These are phyloP conservation scores for Sparassis latifolia DNA, from an alignment of 1,284 basidiomycete genomes.

Conservation along the genomic window DNA sequence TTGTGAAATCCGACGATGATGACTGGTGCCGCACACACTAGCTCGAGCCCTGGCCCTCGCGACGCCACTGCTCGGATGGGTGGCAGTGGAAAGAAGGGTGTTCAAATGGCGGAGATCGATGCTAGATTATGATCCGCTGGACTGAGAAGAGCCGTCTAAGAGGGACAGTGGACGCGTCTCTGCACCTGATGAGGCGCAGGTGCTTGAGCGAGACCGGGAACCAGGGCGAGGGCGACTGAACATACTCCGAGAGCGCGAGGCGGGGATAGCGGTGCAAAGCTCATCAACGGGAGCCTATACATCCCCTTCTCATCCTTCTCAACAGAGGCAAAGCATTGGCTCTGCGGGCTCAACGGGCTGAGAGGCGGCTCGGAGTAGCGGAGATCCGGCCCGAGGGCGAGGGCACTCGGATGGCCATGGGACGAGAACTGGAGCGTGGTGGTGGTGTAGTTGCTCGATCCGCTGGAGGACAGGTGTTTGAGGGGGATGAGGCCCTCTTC, in stretches of 20 bases:
- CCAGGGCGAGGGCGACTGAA: slow-evolving; percentile 51
- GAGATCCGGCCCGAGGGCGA: too few relatives aligned
- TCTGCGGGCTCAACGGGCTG: too few relatives aligned
- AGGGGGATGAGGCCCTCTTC: too few relatives aligned
- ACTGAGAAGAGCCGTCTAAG: slow-evolving; percentile 57
- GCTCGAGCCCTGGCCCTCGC: slow-evolving; percentile 26
- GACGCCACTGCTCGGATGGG: slow-evolving; percentile 30
- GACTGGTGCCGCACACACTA: slow-evolving; percentile 56
- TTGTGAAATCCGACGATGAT: slow-evolving; percentile 62
- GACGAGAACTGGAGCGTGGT: too few relatives aligned
- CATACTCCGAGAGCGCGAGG: slow-evolving; percentile 35
- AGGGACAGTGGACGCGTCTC: slow-evolving; percentile 67
- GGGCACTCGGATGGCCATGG: too few relatives aligned
- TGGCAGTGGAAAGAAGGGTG: slow-evolving; percentile 43
- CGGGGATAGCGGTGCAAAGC: too few relatives aligned
- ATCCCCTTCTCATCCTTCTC: too few relatives aligned
- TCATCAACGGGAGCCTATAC: too few relatives aligned
- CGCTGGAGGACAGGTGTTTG: too few relatives aligned
- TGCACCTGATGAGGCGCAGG: slow-evolving; percentile 52
- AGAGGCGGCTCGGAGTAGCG: too few relatives aligned
- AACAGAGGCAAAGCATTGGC: too few relatives aligned
- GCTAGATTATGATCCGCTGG: slow-evolving; percentile 67
- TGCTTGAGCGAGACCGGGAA: slow-evolving; percentile 59
- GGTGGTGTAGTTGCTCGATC: too few relatives aligned
- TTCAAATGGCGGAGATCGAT: slow-evolving; percentile 64